Evolutionary conservation across 257 asterid species (phyloP), one percentile per base, ranked within the genome.

Genomic region (Salvia splendens): DNA sequence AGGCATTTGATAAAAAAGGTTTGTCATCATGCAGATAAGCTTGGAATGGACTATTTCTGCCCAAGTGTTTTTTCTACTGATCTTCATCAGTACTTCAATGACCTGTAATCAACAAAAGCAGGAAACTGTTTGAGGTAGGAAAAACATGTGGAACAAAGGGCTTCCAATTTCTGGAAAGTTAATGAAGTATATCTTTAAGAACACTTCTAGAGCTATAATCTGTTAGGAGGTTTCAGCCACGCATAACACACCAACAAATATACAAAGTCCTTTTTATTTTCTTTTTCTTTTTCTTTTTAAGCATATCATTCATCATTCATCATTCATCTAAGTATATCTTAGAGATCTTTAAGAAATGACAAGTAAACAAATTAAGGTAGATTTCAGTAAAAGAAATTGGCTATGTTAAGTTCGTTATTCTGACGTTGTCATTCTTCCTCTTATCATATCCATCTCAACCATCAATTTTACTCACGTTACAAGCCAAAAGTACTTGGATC

Each of bases 31-130:
- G 83, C 93, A 89, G 76, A 94, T 81, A 60, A 94, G 98, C 80
- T 91, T 88, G 92, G 89, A 82, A 75, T 86, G 98, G 80, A 94
- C 96, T 71, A 89, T 85, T 83, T 88, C 96, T 30, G 97, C 96
- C 99, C 99, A 94, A 43, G 89, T 87, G 79, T 94, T 84, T 75
- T 79, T 87, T 79, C 95, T 82, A 77, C 99, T 91, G 67, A 88
- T 86, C 71, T 77, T 83, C 82, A 87, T 79, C 57, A 94, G 91
- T 73, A 78, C 89, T 83, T 88, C 85, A 64, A 94, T 83, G 71
- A 94, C 98, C 99, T 94, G 87, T 49, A 71, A 71, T 55, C 72
- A 75, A 48, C 52, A 56, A 68, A 53, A 32, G n/a, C 42, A 47
- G 54, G 55, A 51, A 36, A 41, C 20, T 1, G 14, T 20, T 16